phyloP scores from a whole-genome alignment of 106 monocot species.

The Allium cepa region DNA sequence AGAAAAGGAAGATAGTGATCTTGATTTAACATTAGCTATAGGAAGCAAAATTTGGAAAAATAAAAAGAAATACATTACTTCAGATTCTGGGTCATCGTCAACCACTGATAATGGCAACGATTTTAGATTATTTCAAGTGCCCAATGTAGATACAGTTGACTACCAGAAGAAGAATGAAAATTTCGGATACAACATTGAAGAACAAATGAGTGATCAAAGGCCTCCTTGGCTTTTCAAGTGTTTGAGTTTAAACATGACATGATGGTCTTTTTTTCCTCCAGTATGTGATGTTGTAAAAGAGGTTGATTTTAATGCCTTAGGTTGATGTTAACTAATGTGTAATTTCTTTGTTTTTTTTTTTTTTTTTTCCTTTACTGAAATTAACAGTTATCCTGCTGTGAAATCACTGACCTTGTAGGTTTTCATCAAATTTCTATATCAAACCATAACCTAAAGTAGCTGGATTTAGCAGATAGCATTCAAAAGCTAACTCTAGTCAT shows the following conservation, averaged over 20 bases:
- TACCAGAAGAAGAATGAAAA: slow-evolving; percentile 16
- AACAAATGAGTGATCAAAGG: slow-evolving; percentile 14
- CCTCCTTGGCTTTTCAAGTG: slow-evolving; percentile 58
- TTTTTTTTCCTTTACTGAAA: not conserved
- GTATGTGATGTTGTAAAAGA: not conserved
- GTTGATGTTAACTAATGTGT: not conserved
- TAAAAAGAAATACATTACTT: slow-evolving; percentile 23
- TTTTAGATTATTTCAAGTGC: slow-evolving; percentile 18
- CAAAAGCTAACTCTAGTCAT: too few relatives aligned
- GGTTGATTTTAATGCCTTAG: not conserved
- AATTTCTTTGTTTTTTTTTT: not conserved
- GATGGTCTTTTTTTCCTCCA: slow-evolving; percentile 5
- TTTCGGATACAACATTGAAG: slow-evolving; percentile 6
- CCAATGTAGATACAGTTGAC: slow-evolving; percentile 8
- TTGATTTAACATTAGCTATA: slow-evolving; percentile 43
- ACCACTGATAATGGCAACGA: slow-evolving; percentile 18
- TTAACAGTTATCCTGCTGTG: not conserved
- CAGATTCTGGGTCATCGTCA: slow-evolving; percentile 36
- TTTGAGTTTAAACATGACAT: slow-evolving; percentile 56
- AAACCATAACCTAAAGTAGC: too few relatives aligned
- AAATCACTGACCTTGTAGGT: not conserved
- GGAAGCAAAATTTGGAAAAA: slow-evolving; percentile 24
- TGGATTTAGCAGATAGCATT: too few relatives aligned
- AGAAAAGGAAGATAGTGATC: slow-evolving; percentile 7
- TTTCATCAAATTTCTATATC: too few relatives aligned